Evolutionary conservation across 2,329 filamentous ascomycete species (phyloP).

Genomic region (Akanthomyces muscarius): DNA sequence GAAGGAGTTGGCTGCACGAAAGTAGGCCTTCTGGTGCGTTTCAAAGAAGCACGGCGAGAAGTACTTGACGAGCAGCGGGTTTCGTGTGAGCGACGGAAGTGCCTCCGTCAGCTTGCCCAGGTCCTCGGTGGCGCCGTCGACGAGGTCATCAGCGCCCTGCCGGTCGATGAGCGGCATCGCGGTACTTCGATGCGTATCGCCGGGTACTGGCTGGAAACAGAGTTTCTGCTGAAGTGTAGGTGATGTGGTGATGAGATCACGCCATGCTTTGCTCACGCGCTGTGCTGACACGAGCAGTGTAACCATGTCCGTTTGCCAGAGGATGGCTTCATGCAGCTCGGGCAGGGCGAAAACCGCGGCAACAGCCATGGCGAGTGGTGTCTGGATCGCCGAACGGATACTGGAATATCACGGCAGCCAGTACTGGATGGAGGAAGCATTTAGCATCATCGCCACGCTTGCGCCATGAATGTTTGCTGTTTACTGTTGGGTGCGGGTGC

Average conservation of each 20-base stretch:
- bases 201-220: background rate
- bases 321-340: conserved; percentile 28
- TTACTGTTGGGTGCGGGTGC: no score
- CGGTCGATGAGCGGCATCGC: background rate
- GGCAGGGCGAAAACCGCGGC: conserved; percentile 20
- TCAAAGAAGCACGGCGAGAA: conserved; percentile 1
- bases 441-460: background rate
- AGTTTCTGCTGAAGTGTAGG: background rate
- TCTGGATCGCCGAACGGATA: background rate
- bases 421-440: background rate
- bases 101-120: background rate
- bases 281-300: conserved; percentile 26
- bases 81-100: conserved; percentile 20
- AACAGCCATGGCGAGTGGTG: background rate
- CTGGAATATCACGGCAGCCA: background rate
- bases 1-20: background rate
- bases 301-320: conserved; percentile 25
- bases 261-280: conserved; percentile 26
- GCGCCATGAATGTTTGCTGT: no score
- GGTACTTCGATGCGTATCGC: background rate
- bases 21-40: background rate
- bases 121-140: background rate
- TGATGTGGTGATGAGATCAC: conserved; percentile 16
- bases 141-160: background rate
- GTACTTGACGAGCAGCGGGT: background rate